A percentile compares a stretch with the other conserved stretches of the same genome.
These are phyloP conservation scores for Globisporangium splendens DNA, from an alignment of 352 stramenopile genomes.

Conservation along the genomic window DNA sequence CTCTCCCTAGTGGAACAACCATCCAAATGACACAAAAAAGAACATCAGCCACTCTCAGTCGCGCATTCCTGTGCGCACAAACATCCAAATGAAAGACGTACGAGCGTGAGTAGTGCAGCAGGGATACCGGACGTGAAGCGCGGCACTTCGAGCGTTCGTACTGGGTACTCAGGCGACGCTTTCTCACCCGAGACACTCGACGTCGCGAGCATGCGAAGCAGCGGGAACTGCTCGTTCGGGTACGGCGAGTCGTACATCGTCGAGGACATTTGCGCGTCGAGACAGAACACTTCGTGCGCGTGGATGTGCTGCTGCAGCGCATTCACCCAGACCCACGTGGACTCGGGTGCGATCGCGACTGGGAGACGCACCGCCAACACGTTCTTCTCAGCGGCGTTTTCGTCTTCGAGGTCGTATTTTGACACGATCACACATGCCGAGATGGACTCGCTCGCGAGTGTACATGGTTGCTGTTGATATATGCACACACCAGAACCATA, in stretches of 20 bases:
- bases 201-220: conserved; percentile 47
- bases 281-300: conserved; percentile 44
- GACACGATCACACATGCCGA: conserved; percentile 38
- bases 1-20: conserved; percentile 29
- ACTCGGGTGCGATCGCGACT: conserved; percentile 32
- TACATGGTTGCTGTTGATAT: conserved; percentile 24
- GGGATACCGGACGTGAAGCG: conserved; percentile 52
- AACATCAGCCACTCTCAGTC: not conserved
- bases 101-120: conserved; percentile 56
- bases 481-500: not conserved
- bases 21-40: not conserved
- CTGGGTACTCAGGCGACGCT: conserved; percentile 23
- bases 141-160: conserved; percentile 48
- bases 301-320: conserved; percentile 36
- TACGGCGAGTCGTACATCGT: conserved; percentile 47
- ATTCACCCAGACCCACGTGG: conserved; percentile 51
- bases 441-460: conserved; percentile 15
- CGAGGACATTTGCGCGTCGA: conserved; percentile 53
- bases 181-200: conserved; percentile 22
- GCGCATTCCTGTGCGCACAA: not conserved
- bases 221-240: conserved; percentile 22
- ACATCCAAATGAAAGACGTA: conserved; percentile 16
- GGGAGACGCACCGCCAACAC: conserved; percentile 37
- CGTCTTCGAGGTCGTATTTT: conserved; percentile 26
- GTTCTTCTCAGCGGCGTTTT: conserved; percentile 22